These are phyloP conservation scores for Grosmannia penicillata DNA, from an alignment of 2,329 filamentous ascomycete genomes.

Conservation along the genomic window DNA sequence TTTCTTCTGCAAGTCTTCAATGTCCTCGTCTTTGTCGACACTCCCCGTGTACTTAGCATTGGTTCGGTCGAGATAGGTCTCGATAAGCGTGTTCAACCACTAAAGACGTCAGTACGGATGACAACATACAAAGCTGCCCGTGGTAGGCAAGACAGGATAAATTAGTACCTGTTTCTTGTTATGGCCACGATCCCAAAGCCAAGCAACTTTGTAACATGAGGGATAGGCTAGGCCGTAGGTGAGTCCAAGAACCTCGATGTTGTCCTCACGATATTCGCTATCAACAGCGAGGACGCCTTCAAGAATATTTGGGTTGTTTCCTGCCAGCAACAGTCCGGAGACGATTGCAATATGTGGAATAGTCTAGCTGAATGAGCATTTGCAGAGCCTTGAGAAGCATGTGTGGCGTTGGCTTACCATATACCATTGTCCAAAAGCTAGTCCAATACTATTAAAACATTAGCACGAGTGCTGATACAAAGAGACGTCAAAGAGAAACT, in stretches of 20 bases:
- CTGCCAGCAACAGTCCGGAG: conserved; percentile 13
- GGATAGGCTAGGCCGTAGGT: conserved; percentile 13
- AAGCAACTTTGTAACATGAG: conserved; percentile 15
- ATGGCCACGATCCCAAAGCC: conserved; percentile 13
- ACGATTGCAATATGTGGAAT: conserved; percentile 16
- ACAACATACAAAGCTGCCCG: not conserved
- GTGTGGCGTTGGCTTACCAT: conserved; percentile 8
- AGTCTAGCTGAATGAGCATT: conserved; percentile 5
- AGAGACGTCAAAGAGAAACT: not conserved
- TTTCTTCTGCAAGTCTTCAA: conserved; percentile 6
- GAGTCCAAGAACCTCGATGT: conserved; percentile 7
- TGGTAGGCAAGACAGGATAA: not conserved
- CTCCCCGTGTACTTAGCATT: conserved; percentile 2
- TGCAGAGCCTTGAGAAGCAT: not conserved
- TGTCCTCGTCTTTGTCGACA: conserved; percentile 6
- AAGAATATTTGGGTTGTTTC: conserved; percentile 16
- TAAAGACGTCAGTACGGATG: no score
- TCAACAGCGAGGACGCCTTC: conserved; percentile 13
- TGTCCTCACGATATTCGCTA: conserved; percentile 5
- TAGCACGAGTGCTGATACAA: not conserved
- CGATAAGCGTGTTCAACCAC: conserved; percentile 12
- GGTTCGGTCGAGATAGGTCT: conserved; percentile 5
- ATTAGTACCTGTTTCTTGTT: conserved; percentile 11
- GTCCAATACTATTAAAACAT: conserved; percentile 3
- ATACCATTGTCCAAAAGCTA: conserved; percentile 13